A percentile compares a stretch with the other conserved stretches of the same genome.
Conservation (phyloP, 768 basidiomycete genomes). For the Panellus pusillus region DNA sequence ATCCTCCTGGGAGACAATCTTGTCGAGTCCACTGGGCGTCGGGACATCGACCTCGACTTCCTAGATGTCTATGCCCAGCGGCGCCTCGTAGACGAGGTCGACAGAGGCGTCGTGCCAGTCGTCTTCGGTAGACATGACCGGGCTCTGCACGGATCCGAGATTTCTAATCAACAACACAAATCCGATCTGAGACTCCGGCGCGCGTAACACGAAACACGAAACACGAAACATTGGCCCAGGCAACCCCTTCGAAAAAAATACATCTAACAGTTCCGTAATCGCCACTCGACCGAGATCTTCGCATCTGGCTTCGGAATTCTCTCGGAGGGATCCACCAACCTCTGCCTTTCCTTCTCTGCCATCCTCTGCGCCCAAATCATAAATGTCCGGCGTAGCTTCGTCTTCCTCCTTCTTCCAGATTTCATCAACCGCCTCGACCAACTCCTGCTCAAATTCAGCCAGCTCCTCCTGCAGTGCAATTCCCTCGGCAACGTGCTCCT, state of each 20-base stretch:
- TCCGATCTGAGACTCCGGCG: too few species aligned
- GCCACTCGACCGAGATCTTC: slow-evolving; percentile 39
- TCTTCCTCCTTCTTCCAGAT: slow-evolving; percentile 58
- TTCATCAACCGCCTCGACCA: slow-evolving; percentile 57
- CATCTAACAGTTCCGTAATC: slow-evolving; percentile 4
- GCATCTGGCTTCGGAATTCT: slow-evolving; percentile 54
- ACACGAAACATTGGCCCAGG: too few species aligned
- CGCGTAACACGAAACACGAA: too few species aligned
- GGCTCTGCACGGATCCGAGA: too few species aligned
- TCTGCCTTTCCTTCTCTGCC: slow-evolving; percentile 52
- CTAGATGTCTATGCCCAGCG: slow-evolving; percentile 16
- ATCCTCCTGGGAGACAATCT: slow-evolving; percentile 29
- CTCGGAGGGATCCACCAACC: slow-evolving; percentile 48
- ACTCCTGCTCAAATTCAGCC: slow-evolving; percentile 53
- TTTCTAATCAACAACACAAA: too few species aligned
- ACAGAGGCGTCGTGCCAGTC: slow-evolving; percentile 35
- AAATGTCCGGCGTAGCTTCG: slow-evolving; percentile 35
- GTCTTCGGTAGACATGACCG: slow-evolving; percentile 29
- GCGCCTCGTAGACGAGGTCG: slow-evolving; percentile 15
- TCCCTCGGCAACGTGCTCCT: slow-evolving; percentile 70
- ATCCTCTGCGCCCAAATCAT: slow-evolving; percentile 55
- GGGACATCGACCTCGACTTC: slow-evolving; percentile 24
- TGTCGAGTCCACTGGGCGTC: slow-evolving; percentile 14
- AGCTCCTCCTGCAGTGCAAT: slow-evolving; percentile 61
- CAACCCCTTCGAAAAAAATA: too few species aligned